phyloP scores from a whole-genome alignment of 805 yeast species.

The Wickerhamomyces tratensis region DNA sequence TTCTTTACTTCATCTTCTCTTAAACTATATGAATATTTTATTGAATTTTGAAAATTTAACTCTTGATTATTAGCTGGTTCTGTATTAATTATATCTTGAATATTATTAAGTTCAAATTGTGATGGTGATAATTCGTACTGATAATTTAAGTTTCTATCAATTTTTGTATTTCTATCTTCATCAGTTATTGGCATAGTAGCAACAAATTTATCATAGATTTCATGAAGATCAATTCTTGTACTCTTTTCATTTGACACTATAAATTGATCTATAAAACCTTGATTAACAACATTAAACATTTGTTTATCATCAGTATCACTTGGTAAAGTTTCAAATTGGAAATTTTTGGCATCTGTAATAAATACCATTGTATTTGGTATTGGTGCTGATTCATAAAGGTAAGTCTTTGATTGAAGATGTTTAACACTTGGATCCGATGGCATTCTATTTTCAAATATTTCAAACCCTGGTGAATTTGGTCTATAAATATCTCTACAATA shows the following conservation, averaged over 20 bases:
- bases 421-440: slow-evolving; percentile 21
- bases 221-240: neutral
- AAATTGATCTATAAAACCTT: slow-evolving; percentile 5
- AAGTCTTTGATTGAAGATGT: slow-evolving; percentile 27
- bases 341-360: neutral
- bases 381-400: slow-evolving; percentile 28
- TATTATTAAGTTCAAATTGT: too few species aligned
- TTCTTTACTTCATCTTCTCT: slow-evolving; percentile 18
- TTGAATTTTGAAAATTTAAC: too few species aligned
- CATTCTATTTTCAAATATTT: slow-evolving; percentile 25
- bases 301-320: slow-evolving; percentile 3
- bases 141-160: too few species aligned
- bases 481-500: slow-evolving; percentile 8
- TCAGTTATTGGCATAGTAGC: too few species aligned
- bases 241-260: slow-evolving; percentile 1
- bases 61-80: too few species aligned
- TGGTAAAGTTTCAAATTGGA: neutral
- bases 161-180: too few species aligned
- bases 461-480: slow-evolving; percentile 25
- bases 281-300: slow-evolving; percentile 7
- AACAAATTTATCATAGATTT: too few species aligned
- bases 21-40: too few species aligned
- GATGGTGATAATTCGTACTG: too few species aligned
- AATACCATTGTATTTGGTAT: neutral
- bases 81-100: too few species aligned